Evolutionary conservation across 1,284 basidiomycete species (phyloP), one percentile per base, ranked within the genome.

Genomic region (Puccinia triticina): DNA sequence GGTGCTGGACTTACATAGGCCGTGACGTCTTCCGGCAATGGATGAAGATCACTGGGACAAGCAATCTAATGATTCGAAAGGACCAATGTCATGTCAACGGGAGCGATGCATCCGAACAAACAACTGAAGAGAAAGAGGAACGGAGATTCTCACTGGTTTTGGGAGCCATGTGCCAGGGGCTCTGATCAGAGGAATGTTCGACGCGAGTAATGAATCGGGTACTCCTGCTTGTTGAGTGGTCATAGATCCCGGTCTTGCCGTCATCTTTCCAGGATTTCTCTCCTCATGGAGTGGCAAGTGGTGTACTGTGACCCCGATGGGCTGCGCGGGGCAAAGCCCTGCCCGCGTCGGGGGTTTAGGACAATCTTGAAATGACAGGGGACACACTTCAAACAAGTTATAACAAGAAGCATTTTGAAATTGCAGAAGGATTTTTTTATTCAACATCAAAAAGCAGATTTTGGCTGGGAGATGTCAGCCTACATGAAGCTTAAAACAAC

Each of bases 81-180:
- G 29, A 64, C 32, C n/a, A 16, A 50, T 21, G n/a, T 80, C 29
- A 72, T 43, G 23, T 72, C 18, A 34, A 50, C 29, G 8, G 37
- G 48, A 48, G 37, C 11, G 48, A 50, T 48, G 29, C 46, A 18
- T n/a, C 37, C 7, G n/a, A 46, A 43, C n/a, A 46, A 23, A 71
- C 21, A 46, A 71, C 3, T 4, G 18, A 69, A 8, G 23, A 8
- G 10, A 18, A 61, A 61, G n/a, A 40, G 11, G 10, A 77, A 69
- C 21, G 69, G 48, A 43, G 46, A 67, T 8, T 43, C 80, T 32
- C 23, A 82, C 80, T 55, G 80, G 80, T 82, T 82, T 82, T 12
- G 80, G 80, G 12, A 82, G 53, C 80, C 80, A 82, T n/a, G 80
- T 82, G 32, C 80, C 80, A 48, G 80, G 80, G 23, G 80, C 80